These are phyloP conservation scores for Jackrogersella minutella DNA, from an alignment of 495 filamentous ascomycete genomes.

Conservation along the genomic window DNA sequence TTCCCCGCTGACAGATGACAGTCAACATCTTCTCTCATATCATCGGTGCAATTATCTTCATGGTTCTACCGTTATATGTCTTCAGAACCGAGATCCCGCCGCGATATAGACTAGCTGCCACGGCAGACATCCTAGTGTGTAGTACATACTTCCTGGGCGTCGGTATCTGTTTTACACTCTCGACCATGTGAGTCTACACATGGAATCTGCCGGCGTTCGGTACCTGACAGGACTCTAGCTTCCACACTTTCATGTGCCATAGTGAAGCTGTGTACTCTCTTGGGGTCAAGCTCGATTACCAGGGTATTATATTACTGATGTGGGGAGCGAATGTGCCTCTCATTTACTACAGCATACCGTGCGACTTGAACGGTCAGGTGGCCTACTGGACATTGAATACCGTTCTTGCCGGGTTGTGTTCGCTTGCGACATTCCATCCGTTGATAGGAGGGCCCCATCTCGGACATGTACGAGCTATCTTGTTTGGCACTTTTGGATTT, in stretches of 20 bases:
- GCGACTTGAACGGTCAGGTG: slow-evolving; percentile 44
- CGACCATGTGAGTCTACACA: slow-evolving; percentile 46
- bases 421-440: slow-evolving; percentile 48
- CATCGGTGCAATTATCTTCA: slow-evolving; percentile 57
- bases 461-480: slow-evolving; percentile 45
- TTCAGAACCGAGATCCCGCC: slow-evolving; percentile 46
- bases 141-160: slow-evolving; percentile 59
- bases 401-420: slow-evolving; percentile 44
- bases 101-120: slow-evolving; percentile 43
- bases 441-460: slow-evolving; percentile 49
- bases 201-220: not conserved
- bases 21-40: slow-evolving; percentile 64
- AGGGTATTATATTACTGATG: slow-evolving; percentile 63
- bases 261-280: slow-evolving; percentile 47
- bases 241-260: slow-evolving; percentile 62
- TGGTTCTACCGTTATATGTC: slow-evolving; percentile 49
- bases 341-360: slow-evolving; percentile 61
- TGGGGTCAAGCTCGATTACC: slow-evolving; percentile 59
- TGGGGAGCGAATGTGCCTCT: slow-evolving; percentile 61
- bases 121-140: slow-evolving; percentile 55
- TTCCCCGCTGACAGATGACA: slow-evolving; percentile 11
- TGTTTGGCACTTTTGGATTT: slow-evolving; percentile 55
- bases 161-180: slow-evolving; percentile 60
- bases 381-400: slow-evolving; percentile 52
- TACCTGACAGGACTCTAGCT: slow-evolving; percentile 41